Percentiles rank a stretch among this genome's conserved stretches.
Conservation (phyloP, 805 yeast species). For the Maudiozyma turicensis region DNA sequence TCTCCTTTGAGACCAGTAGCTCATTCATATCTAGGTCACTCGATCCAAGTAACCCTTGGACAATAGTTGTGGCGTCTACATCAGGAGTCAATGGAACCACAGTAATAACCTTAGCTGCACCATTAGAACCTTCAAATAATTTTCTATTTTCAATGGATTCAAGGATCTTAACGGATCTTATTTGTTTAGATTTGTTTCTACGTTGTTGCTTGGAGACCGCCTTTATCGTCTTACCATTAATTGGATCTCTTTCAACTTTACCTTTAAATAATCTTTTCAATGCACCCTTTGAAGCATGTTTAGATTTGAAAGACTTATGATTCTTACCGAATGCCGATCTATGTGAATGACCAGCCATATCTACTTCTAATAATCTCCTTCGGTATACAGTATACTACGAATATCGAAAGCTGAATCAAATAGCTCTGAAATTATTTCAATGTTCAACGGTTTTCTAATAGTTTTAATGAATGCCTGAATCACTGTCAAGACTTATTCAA, state of each 20-base stretch:
- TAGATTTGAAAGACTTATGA: slow-evolving; percentile 85
- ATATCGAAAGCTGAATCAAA: too few relatives aligned
- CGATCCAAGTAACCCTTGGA: slow-evolving; percentile 38
- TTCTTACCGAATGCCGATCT: slow-evolving; percentile 73
- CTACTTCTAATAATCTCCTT: neutral
- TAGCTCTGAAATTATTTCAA: too few relatives aligned
- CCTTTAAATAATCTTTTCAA: slow-evolving; percentile 76
- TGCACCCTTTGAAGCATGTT: slow-evolving; percentile 83
- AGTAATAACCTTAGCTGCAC: slow-evolving; percentile 77
- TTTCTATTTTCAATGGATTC: slow-evolving; percentile 51
- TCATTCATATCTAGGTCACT: slow-evolving; percentile 30
- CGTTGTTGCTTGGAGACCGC: slow-evolving; percentile 49
- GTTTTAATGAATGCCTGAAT: too few relatives aligned
- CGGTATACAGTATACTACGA: too few relatives aligned
- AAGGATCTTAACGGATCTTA: slow-evolving; percentile 60
- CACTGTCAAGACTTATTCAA: too few relatives aligned
- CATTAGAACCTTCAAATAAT: slow-evolving; percentile 69
- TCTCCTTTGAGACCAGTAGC: slow-evolving; percentile 23
- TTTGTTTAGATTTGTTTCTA: slow-evolving; percentile 67
- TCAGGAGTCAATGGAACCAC: slow-evolving; percentile 73
- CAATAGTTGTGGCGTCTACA: slow-evolving; percentile 45
- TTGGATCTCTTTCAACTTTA: slow-evolving; percentile 65
- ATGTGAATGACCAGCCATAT: slow-evolving; percentile 73
- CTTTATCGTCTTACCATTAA: slow-evolving; percentile 26
- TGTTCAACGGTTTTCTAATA: too few relatives aligned